Base-by-base conservation (phyloP, 352 stramenopile species). In the Pythium aquatile region DNA sequence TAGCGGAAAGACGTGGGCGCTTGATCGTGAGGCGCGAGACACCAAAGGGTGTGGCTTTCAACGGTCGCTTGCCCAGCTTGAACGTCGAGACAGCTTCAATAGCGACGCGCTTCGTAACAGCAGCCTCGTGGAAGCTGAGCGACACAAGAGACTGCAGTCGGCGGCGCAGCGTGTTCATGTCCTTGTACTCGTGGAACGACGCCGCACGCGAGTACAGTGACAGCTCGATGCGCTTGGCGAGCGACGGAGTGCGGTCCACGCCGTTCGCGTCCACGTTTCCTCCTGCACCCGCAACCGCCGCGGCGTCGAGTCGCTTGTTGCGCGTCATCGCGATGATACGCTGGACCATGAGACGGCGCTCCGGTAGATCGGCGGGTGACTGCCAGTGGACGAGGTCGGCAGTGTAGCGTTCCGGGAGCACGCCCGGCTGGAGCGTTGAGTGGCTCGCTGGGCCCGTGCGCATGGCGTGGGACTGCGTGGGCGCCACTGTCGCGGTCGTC, bases 241-340 rank as follows among this genome's bases (percentile, higher is more conserved):
- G 77, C 37, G 86, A 94, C 39, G 86, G 86, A 17, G 86, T 91
- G 26, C 85, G 78, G 53, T 90, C 75, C 44, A 81, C 77, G 26
- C 69, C 73, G 29, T 77, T 70, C 2, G 64, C 13, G 5, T 72
- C 11, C 3, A 70, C 69, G 9, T 71, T 70, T 29, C 58, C 69
- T 39, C 68, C 57, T 5, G 61, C 66, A 44, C 63, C 55, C 1
- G 55, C 44, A 4, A 57, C 56, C 0, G 55, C 66, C 0, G 65
- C 30, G 14, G 65, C 46, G 24, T 83, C 70, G 29, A 88, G 65
- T 28, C 75, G 68, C 56, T 90, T 90, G 65, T 76, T 86, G 49
- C 81, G 76, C 3, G 86, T 94, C 83, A 94, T 93, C 35, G 83
- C 83, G 63, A 94, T 94, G 69, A 94, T 94, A 32, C 86, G 82